Percentiles rank a stretch among this genome's conserved stretches.
These are phyloP conservation scores for Komagataella pseudopastoris DNA, from an alignment of 805 yeast genomes.

Conservation along the genomic window DNA sequence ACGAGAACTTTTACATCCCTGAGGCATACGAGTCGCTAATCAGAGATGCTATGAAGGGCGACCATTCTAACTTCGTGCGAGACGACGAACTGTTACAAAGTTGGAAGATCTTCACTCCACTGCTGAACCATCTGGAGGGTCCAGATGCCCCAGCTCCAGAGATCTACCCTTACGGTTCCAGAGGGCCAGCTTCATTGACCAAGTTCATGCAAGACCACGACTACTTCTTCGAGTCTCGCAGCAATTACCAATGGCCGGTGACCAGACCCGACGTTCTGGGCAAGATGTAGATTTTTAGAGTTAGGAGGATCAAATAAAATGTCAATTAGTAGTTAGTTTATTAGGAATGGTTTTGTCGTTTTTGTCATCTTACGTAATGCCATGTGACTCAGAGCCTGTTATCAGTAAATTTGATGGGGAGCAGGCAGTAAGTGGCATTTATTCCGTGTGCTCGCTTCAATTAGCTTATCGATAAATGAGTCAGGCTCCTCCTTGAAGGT, in stretches of 20 bases:
- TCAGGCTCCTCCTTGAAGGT: no score
- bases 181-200: conserved; percentile 66
- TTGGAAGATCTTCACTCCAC: conserved; percentile 89
- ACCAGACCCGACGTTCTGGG: conserved; percentile 34
- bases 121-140: conserved; percentile 68
- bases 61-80: conserved; percentile 94
- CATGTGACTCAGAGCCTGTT: background rate
- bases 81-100: conserved; percentile 93
- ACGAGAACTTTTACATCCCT: conserved; percentile 85
- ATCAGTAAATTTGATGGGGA: background rate
- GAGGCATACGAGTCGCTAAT: conserved; percentile 96
- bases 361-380: background rate
- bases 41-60: conserved; percentile 80
- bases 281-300: conserved; percentile 10
- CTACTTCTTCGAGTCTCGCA: conserved; percentile 49
- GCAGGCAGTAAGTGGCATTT: background rate
- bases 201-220: conserved; percentile 57
- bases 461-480: background rate
- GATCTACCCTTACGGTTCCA: conserved; percentile 76
- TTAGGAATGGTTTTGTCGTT: no score
- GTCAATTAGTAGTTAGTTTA: background rate
- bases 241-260: conserved; percentile 84
- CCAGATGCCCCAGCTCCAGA: conserved; percentile 54
- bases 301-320: background rate
- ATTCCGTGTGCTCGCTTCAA: background rate